Conservation (phyloP, 2,329 filamentous ascomycete species). For the Neofusicoccum kwambonambiense region DNA sequence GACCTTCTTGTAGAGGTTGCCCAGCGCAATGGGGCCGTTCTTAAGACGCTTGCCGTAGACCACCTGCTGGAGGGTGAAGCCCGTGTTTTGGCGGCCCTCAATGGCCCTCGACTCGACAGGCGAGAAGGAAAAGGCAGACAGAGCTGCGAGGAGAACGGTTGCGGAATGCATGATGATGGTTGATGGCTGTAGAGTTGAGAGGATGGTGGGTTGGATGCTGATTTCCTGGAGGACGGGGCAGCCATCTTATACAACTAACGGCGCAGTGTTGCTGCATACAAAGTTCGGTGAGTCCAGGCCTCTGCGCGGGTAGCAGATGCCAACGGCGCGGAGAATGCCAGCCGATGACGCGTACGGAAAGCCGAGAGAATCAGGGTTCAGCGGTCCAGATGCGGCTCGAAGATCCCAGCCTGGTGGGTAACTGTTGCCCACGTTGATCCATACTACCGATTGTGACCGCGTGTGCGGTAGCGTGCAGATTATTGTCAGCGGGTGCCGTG, state of each 20-base stretch:
- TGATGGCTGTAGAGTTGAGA: not conserved
- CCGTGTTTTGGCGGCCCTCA: not conserved
- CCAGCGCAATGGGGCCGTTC: slow-evolving; percentile 1
- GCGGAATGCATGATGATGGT: not conserved
- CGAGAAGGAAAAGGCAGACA: not conserved
- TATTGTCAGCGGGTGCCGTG: not conserved
- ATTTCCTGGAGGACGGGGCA: not conserved
- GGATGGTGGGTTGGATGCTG: not conserved
- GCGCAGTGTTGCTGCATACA: not conserved
- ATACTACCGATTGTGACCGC: not conserved
- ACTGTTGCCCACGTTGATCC: not conserved
- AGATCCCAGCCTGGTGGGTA: not conserved
- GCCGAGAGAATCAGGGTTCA: not conserved
- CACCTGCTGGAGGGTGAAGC: slow-evolving; percentile 2
- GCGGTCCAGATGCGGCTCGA: not conserved
- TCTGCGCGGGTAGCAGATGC: not conserved
- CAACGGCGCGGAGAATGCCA: not conserved
- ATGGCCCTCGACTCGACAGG: not conserved
- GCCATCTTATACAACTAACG: not conserved
- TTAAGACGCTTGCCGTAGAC: not conserved
- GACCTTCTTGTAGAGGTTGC: not conserved
- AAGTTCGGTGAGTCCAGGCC: not conserved
- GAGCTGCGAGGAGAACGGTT: not conserved
- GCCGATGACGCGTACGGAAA: not conserved
- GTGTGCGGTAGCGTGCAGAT: not conserved